These are phyloP conservation scores for Kwoniella botswanensis DNA, from an alignment of 768 basidiomycete species.

Conservation along the genomic window DNA sequence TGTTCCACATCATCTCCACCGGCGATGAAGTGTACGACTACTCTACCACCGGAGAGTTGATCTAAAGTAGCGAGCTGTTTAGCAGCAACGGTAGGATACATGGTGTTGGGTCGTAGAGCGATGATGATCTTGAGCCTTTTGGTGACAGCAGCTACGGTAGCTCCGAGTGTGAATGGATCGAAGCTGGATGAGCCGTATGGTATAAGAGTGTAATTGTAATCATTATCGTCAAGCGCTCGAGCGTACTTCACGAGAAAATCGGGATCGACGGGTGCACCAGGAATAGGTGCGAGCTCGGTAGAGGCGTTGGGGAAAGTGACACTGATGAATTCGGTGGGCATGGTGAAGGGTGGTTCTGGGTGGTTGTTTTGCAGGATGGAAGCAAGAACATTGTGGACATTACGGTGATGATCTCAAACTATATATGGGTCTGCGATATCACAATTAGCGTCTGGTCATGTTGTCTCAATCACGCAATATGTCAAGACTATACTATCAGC, in stretches of 20 bases:
- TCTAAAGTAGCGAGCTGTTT: slow-evolving; percentile 45
- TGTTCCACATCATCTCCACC: slow-evolving; percentile 42
- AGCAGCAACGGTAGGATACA: slow-evolving; percentile 46
- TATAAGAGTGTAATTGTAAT: slow-evolving; percentile 43
- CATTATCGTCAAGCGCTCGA: slow-evolving; percentile 40
- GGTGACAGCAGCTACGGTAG: slow-evolving; percentile 36
- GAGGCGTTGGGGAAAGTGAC: slow-evolving; percentile 42
- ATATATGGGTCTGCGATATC: not conserved
- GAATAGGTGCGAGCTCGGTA: slow-evolving; percentile 38
- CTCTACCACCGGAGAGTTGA: slow-evolving; percentile 38
- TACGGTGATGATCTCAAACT: not conserved
- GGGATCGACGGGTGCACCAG: slow-evolving; percentile 39
- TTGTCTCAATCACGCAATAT: slow-evolving; percentile 1
- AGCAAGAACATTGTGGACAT: not conserved
- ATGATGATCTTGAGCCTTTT: slow-evolving; percentile 41
- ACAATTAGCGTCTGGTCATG: not conserved
- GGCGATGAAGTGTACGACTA: slow-evolving; percentile 46
- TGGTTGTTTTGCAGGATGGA: not conserved
- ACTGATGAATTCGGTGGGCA: slow-evolving; percentile 44
- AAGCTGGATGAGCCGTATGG: slow-evolving; percentile 40
- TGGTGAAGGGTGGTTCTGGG: slow-evolving; percentile 9
- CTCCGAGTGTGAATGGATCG: slow-evolving; percentile 46
- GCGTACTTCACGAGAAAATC: slow-evolving; percentile 45
- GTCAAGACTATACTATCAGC: not conserved
- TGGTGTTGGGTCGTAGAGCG: slow-evolving; percentile 43